Percentiles rank a stretch among this genome's conserved stretches.
Conservation (phyloP, 1,284 basidiomycete genomes). For the Marasmius sp. region DNA sequence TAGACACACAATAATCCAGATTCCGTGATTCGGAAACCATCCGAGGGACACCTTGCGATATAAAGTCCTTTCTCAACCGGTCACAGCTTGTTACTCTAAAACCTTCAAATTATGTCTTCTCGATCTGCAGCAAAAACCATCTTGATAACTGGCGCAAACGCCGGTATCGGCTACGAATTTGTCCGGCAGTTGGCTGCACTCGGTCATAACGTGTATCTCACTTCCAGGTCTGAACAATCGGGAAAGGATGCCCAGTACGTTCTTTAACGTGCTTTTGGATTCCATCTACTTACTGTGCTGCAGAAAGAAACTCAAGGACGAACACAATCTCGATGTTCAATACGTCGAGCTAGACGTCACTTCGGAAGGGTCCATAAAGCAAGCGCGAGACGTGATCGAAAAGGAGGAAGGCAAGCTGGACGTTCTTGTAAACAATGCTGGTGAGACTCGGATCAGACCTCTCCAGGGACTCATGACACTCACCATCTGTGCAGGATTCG, state of each 20-base stretch:
- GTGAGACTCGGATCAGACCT: conserved; percentile 14
- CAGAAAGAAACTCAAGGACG: conserved; percentile 26
- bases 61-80: too few species aligned
- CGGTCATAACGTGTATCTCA: conserved; percentile 19
- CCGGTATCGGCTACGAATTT: conserved; percentile 20
- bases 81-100: too few species aligned
- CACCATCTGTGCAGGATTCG: conserved; percentile 2
- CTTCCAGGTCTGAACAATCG: conserved; percentile 16
- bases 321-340: conserved; percentile 27
- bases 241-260: conserved; percentile 15
- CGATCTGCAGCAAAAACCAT: not conserved
- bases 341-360: conserved; percentile 36
- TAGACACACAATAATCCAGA: too few species aligned
- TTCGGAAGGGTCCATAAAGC: conserved; percentile 29
- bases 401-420: conserved; percentile 43
- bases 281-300: not conserved
- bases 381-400: conserved; percentile 35
- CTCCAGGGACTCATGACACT: too few species aligned
- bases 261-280: not conserved
- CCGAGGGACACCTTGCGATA: too few species aligned
- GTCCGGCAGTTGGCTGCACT: conserved; percentile 18
- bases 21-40: too few species aligned
- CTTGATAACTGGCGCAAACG: conserved; percentile 15
- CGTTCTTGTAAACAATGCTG: conserved; percentile 51
- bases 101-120: not conserved